These are phyloP conservation scores for Colletotrichum salicis DNA, from an alignment of 2,329 filamentous ascomycete species.

Conservation along the genomic window DNA sequence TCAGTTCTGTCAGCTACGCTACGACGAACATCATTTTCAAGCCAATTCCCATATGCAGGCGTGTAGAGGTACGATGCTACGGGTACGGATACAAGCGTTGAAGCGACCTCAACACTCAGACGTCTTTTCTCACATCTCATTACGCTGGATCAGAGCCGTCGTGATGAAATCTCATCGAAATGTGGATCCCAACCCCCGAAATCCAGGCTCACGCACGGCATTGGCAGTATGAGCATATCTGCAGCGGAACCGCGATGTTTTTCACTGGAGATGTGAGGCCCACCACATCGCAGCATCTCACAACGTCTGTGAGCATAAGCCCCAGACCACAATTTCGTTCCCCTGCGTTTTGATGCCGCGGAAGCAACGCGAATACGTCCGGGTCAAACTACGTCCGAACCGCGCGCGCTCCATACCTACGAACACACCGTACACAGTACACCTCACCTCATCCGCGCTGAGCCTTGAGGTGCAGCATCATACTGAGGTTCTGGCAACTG, in stretches of 20 bases:
- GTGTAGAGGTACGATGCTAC: not conserved
- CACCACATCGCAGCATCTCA: constrained; percentile 13
- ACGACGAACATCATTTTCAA: not conserved
- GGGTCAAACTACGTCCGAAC: constrained; percentile 14
- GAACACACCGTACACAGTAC: not conserved
- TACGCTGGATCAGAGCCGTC: not conserved
- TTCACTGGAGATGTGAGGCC: constrained; percentile 13
- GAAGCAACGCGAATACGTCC: not conserved
- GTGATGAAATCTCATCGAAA: constrained; percentile 8
- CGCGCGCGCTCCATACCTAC: not conserved
- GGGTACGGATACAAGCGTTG: not conserved
- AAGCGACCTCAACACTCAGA: not conserved
- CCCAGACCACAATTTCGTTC: not conserved
- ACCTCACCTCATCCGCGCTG: no score
- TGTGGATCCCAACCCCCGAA: not conserved
- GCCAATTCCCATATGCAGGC: not conserved
- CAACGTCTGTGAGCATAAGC: not conserved
- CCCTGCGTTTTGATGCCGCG: not conserved
- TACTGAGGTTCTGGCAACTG: no score
- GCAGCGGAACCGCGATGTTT: not conserved
- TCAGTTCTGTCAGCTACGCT: not conserved
- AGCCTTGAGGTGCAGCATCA: no score
- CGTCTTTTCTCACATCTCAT: constrained; percentile 4
- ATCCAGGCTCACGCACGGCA: not conserved
- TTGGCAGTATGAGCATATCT: constrained; percentile 2